A percentile compares a stretch with the other conserved stretches of the same genome.
phyloP scores from a whole-genome alignment of 116 monocot genomes.

The Zostera marina region DNA sequence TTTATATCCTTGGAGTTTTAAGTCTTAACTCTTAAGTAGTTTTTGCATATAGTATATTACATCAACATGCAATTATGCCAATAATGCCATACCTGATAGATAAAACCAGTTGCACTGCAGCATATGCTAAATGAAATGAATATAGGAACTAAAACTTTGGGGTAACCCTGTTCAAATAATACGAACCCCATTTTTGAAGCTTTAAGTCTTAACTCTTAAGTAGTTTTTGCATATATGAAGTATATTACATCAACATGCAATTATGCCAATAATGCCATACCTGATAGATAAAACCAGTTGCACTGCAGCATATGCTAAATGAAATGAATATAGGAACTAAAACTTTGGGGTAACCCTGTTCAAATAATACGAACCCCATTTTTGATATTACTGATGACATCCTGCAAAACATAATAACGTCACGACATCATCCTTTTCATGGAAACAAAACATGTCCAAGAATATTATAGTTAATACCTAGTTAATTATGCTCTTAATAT shows the following conservation, averaged over 20 bases:
- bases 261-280: constrained; percentile 8
- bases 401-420: constrained; percentile 18
- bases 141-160: constrained; percentile 55
- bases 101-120: constrained; percentile 82
- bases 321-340: constrained; percentile 63
- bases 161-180: constrained; percentile 62
- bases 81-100: constrained; percentile 81
- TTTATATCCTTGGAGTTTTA: too few relatives aligned
- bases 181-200: constrained; percentile 97
- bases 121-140: constrained; percentile 60
- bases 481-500: too few relatives aligned
- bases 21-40: too few relatives aligned
- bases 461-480: too few relatives aligned
- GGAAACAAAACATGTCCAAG: neutral
- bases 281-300: constrained; percentile 88
- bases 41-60: too few relatives aligned
- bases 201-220: too few relatives aligned
- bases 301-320: constrained; percentile 72
- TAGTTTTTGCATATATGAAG: too few relatives aligned
- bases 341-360: constrained; percentile 59
- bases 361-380: constrained; percentile 76
- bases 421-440: neutral
- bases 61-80: too few relatives aligned
- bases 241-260: too few relatives aligned
- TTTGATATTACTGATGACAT: constrained; percentile 96